Percentiles rank a stretch among this genome's conserved stretches.
Evolutionary conservation across 106 monocot species (phyloP).

Genomic region (Dioscorea zingiberensis): DNA sequence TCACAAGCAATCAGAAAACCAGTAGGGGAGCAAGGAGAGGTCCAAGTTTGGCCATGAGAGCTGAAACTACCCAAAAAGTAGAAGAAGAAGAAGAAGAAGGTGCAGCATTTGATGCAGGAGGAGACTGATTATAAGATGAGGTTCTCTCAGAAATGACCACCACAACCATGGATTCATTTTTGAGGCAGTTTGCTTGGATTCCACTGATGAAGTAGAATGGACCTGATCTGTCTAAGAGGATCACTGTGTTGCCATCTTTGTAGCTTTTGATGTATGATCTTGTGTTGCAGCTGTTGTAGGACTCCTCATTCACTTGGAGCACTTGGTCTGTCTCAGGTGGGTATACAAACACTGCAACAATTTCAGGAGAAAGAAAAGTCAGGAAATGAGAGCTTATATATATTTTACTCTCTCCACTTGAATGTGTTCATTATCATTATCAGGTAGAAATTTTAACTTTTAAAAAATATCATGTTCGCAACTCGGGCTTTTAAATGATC

Average conservation of each 20-base stretch:
- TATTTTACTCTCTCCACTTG: too few relatives aligned
- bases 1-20: background rate
- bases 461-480: too few relatives aligned
- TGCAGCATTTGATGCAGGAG: background rate
- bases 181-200: too few relatives aligned
- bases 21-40: background rate
- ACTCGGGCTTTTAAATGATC: too few relatives aligned
- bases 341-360: constrained; percentile 51
- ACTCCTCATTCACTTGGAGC: constrained; percentile 27
- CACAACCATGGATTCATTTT: constrained; percentile 11
- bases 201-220: constrained; percentile 65
- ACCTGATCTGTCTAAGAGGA: constrained; percentile 35
- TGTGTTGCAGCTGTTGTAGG: constrained; percentile 63
- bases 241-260: constrained; percentile 52
- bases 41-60: background rate
- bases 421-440: too few relatives aligned
- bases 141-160: constrained; percentile 22
- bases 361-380: too few relatives aligned
- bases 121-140: background rate
- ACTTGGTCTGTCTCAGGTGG: constrained; percentile 43
- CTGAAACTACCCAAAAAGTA: background rate
- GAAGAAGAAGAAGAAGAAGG: too few relatives aligned
- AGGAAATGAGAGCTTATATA: too few relatives aligned
- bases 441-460: too few relatives aligned
- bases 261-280: constrained; percentile 26